Base-by-base conservation (phyloP, 768 basidiomycete species). In the Lactifluus volemus region DNA sequence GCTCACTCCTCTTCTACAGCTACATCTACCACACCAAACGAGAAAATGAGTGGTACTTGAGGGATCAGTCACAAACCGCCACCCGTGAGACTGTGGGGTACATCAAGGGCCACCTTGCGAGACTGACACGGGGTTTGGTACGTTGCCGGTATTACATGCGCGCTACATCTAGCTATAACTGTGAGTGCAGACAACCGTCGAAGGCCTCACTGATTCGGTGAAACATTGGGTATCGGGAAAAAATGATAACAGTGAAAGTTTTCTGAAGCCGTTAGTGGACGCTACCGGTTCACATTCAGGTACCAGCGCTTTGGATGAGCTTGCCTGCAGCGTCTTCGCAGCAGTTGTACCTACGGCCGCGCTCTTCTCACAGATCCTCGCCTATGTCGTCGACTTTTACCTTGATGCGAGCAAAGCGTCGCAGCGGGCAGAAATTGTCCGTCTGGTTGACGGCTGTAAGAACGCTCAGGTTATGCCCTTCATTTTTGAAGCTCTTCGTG, bases 331-430 rank as follows among this genome's bases (percentile, higher is more conserved):
- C 30, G 71, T 83, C 8, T 80, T 87, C 64, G 75, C 78, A 8
- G 79, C 84, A 49, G 68, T 77, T 15, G 76, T 86, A 12, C 82
- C 84, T 5, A 82, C 82, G 15, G 77, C 80, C 2, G 73, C 81
- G 0, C 67, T 81, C 6, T 85, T 81, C 72, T 82, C 83, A 1
- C 76, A 82, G 53, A 76, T 78, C 11, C 70, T 87, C 45, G 75
- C 80, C 3, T 77, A 80, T 56, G 77, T 85, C 25, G 74, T 89
- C 52, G 75, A 86, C 67, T 85, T 81, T 71, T 88, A 82, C 65
- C 72, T 87, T 12, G 73, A 76, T 10, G 32, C 9, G 29, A 21
- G 48, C 30, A 49, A 32, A 32, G 39, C 19, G 21, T 32, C 47
- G 4, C n/a, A 53, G 25, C 53, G 58, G 21, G 39, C 38, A 25